Conservation (phyloP, 2,329 filamentous ascomycete species). For the Metarhizium robertsii region DNA sequence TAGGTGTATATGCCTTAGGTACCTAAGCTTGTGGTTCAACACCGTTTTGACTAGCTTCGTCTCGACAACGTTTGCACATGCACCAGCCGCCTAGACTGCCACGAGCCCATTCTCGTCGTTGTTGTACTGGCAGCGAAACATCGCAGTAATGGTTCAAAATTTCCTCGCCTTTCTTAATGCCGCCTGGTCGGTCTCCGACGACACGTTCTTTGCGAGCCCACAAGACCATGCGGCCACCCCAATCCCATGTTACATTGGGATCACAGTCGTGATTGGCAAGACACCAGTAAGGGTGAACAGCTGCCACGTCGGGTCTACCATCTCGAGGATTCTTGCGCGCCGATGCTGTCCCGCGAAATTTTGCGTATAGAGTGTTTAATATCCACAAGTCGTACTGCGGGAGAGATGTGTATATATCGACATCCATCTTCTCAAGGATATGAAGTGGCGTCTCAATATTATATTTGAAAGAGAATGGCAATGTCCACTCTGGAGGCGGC, state of each 20-base stretch:
- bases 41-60: constrained; percentile 44
- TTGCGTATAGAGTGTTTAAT: constrained; percentile 84
- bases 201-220: constrained; percentile 51
- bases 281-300: constrained; percentile 93
- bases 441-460: constrained; percentile 69
- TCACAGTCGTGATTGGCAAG: constrained; percentile 94
- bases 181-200: constrained; percentile 39
- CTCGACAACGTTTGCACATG: constrained; percentile 73
- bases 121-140: constrained; percentile 63
- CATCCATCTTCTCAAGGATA: constrained; percentile 74
- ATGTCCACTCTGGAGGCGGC: constrained; percentile 53
- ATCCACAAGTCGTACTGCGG: constrained; percentile 66
- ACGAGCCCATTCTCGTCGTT: constrained; percentile 79
- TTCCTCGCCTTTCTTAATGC: constrained; percentile 72
- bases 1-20: background rate
- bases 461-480: constrained; percentile 70
- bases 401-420: constrained; percentile 59
- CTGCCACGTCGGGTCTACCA: constrained; percentile 80
- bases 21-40: background rate
- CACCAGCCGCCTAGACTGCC: constrained; percentile 86
- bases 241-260: constrained; percentile 92
- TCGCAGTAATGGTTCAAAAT: constrained; percentile 94
- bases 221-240: constrained; percentile 70
- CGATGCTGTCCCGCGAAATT: constrained; percentile 87
- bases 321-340: constrained; percentile 69